phyloP scores from a whole-genome alignment of 2,329 filamentous ascomycete genomes.

The Cytospora leucostoma region DNA sequence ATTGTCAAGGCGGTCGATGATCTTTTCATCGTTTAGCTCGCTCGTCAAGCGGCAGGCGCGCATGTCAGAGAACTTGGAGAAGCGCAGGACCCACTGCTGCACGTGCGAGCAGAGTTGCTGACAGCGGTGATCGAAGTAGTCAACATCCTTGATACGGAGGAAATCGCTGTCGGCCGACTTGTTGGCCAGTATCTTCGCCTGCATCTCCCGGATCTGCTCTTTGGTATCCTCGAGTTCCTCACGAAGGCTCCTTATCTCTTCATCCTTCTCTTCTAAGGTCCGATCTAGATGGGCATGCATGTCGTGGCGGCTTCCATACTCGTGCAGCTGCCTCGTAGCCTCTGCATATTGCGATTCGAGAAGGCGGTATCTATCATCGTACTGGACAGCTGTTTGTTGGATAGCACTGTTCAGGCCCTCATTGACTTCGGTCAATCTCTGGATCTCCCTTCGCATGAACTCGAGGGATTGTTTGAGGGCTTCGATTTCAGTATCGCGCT shows the following conservation, averaged over 20 bases:
- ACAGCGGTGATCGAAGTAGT: slow-evolving; percentile 93
- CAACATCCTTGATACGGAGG: slow-evolving; percentile 80
- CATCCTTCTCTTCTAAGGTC: slow-evolving; percentile 73
- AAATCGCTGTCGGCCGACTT: slow-evolving; percentile 67
- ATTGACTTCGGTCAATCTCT: slow-evolving; percentile 79
- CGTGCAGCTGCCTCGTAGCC: slow-evolving; percentile 68
- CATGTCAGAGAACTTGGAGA: slow-evolving; percentile 96
- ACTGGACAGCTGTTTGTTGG: slow-evolving; percentile 71
- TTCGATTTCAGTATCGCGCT: slow-evolving; percentile 86
- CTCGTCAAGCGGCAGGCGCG: slow-evolving; percentile 79
- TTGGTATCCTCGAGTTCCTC: slow-evolving; percentile 75
- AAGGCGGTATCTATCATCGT: slow-evolving; percentile 68
- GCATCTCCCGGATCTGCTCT: slow-evolving; percentile 59
- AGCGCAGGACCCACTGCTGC: slow-evolving; percentile 95
- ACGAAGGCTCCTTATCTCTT: slow-evolving; percentile 77
- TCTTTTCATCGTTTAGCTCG: slow-evolving; percentile 88
- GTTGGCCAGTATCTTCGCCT: slow-evolving; percentile 58
- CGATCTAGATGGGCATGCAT: slow-evolving; percentile 61
- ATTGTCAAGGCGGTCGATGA: slow-evolving; percentile 92
- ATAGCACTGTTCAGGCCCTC: slow-evolving; percentile 77
- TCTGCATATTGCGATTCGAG: slow-evolving; percentile 69
- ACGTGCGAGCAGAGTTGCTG: slow-evolving; percentile 94
- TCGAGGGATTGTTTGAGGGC: slow-evolving; percentile 76
- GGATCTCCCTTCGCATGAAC: slow-evolving; percentile 79
- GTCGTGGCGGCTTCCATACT: slow-evolving; percentile 63